phyloP scores from a whole-genome alignment of 225 moss, liverwort and hornwort species.

The Antitrichia curtipendula region DNA sequence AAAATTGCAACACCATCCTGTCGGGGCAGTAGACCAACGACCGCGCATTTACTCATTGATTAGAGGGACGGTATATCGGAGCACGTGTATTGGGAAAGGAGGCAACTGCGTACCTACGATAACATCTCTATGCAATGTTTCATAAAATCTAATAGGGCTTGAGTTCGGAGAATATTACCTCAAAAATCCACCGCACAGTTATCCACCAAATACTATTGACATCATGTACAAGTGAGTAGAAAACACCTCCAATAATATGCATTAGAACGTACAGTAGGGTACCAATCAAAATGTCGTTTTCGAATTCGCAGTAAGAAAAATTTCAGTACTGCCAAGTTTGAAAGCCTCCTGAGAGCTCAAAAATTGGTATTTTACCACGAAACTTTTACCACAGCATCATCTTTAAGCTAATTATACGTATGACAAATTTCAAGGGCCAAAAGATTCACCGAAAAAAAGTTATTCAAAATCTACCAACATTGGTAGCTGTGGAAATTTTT shows the following conservation, averaged over 20 bases:
- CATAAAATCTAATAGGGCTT: background rate
- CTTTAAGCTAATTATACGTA: no score
- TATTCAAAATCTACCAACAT: no score
- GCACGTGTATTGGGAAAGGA: background rate
- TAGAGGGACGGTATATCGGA: background rate
- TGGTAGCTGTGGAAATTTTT: no score
- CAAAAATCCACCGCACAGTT: background rate
- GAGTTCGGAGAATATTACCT: background rate
- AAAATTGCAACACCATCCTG: constrained; percentile 39
- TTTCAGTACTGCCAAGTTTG: no score
- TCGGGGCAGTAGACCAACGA: background rate
- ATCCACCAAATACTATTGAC: background rate
- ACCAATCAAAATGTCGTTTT: no score
- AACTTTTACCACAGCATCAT: no score
- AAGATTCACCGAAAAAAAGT: no score
- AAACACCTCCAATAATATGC: background rate
- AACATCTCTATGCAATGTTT: background rate
- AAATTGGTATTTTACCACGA: no score
- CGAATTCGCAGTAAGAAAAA: no score
- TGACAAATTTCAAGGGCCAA: no score
- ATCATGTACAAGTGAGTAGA: background rate
- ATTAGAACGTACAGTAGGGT: background rate
- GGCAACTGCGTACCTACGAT: background rate
- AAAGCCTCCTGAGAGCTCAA: no score
- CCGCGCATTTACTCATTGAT: background rate